Percentiles rank a stretch among this genome's conserved stretches.
Conservation (phyloP, 2,329 filamentous ascomycete species). For the Fusarium bulbicola region DNA sequence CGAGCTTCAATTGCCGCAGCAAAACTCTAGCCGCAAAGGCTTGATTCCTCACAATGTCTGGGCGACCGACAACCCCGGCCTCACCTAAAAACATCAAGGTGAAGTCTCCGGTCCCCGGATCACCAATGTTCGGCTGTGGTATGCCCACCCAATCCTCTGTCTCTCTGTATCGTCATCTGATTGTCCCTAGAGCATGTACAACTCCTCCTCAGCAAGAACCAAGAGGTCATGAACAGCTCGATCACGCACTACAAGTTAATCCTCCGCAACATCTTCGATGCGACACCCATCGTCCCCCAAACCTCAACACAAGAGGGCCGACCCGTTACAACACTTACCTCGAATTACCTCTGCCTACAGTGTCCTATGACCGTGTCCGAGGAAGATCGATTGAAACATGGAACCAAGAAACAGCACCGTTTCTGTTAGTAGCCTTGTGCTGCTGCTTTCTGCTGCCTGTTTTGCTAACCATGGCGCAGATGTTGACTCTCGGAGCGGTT, state of each 20-base stretch:
- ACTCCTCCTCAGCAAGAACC: constrained; percentile 67
- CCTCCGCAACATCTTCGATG: constrained; percentile 75
- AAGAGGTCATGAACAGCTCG: constrained; percentile 73
- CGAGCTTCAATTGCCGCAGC: neutral
- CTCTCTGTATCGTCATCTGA: constrained; percentile 40
- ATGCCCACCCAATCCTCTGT: constrained; percentile 44
- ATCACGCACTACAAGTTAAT: constrained; percentile 78
- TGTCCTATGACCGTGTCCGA: constrained; percentile 75
- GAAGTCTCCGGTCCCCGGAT: constrained; percentile 66
- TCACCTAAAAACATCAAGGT: constrained; percentile 67
- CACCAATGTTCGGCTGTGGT: constrained; percentile 72
- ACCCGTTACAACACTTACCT: constrained; percentile 68
- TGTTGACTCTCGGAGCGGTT: constrained; percentile 79
- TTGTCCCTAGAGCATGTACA: constrained; percentile 73
- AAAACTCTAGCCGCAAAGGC: neutral
- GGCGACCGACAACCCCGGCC: constrained; percentile 59
- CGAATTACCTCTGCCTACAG: constrained; percentile 77
- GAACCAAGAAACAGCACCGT: constrained; percentile 73
- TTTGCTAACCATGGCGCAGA: constrained; percentile 59
- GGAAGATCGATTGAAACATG: constrained; percentile 73
- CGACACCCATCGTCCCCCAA: constrained; percentile 70
- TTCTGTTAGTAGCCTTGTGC: constrained; percentile 68
- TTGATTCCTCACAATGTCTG: constrained; percentile 51
- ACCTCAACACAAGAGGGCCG: constrained; percentile 68
- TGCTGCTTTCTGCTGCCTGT: neutral